These are phyloP conservation scores for Heterobasidion irregulare DNA, from an alignment of 1,284 basidiomycete species.

Conservation along the genomic window DNA sequence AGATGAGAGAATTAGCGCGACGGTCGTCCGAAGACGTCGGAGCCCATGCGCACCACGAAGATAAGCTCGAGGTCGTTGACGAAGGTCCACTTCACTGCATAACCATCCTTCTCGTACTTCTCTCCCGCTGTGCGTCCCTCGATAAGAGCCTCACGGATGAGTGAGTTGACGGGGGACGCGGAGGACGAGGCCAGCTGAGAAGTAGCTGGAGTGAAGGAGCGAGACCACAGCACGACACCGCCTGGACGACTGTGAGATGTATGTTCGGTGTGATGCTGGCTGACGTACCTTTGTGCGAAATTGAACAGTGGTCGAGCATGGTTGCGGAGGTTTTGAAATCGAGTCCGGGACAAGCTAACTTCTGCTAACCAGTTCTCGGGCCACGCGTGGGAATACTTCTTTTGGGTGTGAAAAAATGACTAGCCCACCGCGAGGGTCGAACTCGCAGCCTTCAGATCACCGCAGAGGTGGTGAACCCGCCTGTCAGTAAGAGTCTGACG, in stretches of 20 bases:
- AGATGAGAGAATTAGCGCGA: neutral
- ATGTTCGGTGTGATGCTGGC: neutral
- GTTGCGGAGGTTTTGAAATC: neutral
- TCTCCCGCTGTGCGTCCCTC: conserved; percentile 74
- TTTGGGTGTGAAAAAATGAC: neutral
- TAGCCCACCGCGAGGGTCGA: conserved; percentile 89
- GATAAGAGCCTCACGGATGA: conserved; percentile 86
- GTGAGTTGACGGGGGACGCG: conserved; percentile 81
- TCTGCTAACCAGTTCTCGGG: no score
- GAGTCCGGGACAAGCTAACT: neutral
- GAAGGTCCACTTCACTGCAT: conserved; percentile 88
- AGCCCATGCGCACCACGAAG: conserved; percentile 66
- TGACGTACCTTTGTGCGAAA: conserved; percentile 75
- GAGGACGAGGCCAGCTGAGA: conserved; percentile 66
- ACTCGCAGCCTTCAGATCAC: conserved; percentile 81
- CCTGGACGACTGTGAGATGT: conserved; percentile 36
- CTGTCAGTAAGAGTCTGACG: conserved; percentile 67
- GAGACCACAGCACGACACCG: conserved; percentile 88
- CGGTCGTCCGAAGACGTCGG: neutral
- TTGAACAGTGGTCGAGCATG: conserved; percentile 87
- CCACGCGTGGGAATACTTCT: no score
- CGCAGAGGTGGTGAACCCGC: neutral
- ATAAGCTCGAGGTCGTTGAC: conserved; percentile 91
- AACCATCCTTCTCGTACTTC: conserved; percentile 86
- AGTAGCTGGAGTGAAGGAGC: conserved; percentile 85